Conservation (phyloP, 306 rosid genomes). For the Begonia masoniana region DNA sequence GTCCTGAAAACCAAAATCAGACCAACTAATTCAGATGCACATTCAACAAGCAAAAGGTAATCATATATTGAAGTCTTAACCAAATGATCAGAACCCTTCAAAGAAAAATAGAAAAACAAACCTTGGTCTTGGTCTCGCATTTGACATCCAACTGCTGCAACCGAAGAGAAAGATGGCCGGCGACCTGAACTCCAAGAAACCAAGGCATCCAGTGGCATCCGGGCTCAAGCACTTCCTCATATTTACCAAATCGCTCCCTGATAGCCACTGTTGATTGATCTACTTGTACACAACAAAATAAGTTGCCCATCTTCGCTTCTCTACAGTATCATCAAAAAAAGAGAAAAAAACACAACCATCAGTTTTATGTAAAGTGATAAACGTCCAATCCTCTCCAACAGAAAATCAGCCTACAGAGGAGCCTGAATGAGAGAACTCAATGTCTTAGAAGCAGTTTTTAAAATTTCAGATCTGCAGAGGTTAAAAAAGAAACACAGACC, state of each 20-base stretch:
- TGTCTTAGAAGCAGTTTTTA: too few species aligned
- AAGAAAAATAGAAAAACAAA: constrained; percentile 9
- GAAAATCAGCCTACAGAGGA: not conserved
- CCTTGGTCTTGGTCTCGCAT: constrained; percentile 97
- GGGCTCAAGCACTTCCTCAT: constrained; percentile 64
- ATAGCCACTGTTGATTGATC: constrained; percentile 74
- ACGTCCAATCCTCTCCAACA: too few species aligned
- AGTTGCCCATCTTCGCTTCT: constrained; percentile 58
- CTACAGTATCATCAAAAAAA: constrained; percentile 3
- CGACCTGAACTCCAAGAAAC: constrained; percentile 50
- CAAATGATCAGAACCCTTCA: too few species aligned
- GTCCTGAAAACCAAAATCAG: constrained; percentile 37
- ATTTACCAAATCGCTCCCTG: constrained; percentile 64
- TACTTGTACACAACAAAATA: constrained; percentile 59
- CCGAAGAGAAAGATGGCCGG: constrained; percentile 82
- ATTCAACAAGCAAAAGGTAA: too few species aligned
- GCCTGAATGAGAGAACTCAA: too few species aligned
- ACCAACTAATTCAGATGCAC: not conserved
- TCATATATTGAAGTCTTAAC: too few species aligned
- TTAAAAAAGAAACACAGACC: too few species aligned
- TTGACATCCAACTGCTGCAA: constrained; percentile 77
- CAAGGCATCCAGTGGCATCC: constrained; percentile 94
- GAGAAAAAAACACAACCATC: not conserved
- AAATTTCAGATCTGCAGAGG: too few species aligned
- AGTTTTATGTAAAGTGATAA: not conserved